Conservation (phyloP, 306 rosid genomes). For the Cucurbita moschata region DNA sequence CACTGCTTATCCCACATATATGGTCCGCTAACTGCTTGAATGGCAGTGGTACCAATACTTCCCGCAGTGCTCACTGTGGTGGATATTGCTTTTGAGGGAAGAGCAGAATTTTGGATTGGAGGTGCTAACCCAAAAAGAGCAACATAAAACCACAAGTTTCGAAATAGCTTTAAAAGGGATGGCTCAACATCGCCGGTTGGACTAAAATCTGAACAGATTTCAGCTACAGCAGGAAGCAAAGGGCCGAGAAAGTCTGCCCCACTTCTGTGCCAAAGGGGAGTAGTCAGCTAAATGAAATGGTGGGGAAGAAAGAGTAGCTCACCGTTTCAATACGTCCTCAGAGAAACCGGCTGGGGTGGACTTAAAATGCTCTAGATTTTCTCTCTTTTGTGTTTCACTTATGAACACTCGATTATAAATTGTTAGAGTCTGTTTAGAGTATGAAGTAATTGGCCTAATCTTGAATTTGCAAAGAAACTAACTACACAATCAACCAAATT, state of each 20-base stretch:
- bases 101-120: slow-evolving; percentile 51
- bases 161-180: slow-evolving; percentile 77
- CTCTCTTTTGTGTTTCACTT: too few relatives aligned
- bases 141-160: slow-evolving; percentile 94
- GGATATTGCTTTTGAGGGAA: slow-evolving; percentile 52
- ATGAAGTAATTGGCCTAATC: not conserved
- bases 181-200: slow-evolving; percentile 83
- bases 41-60: slow-evolving; percentile 60
- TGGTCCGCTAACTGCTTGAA: slow-evolving; percentile 90
- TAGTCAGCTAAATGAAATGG: slow-evolving; percentile 18
- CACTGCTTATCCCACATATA: slow-evolving; percentile 87
- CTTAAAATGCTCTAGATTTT: not conserved
- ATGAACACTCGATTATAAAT: too few relatives aligned
- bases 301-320: not conserved
- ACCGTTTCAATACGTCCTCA: not conserved
- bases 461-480: not conserved
- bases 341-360: not conserved
- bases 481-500: not conserved
- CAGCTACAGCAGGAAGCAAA: slow-evolving; percentile 94
- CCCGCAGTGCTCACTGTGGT: slow-evolving; percentile 63
- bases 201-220: slow-evolving; percentile 83
- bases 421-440: not conserved
- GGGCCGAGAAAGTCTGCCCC: slow-evolving; percentile 98
- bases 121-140: slow-evolving; percentile 98
- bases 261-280: slow-evolving; percentile 45